Base-by-base conservation (phyloP, 768 basidiomycete genomes). In the Suillus clintonianus region DNA sequence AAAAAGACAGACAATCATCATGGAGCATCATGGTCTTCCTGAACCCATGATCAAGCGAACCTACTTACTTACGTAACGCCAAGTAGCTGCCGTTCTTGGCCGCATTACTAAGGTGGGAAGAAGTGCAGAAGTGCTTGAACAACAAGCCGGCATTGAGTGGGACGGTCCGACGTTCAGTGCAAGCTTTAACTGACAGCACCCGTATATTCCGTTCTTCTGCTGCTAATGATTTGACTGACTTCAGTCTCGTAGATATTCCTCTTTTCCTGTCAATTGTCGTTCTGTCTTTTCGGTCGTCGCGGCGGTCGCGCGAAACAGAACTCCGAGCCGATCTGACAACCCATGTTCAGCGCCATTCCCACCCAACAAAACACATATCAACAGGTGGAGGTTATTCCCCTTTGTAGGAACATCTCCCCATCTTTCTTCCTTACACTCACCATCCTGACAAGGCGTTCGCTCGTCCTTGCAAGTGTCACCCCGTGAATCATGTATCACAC, bases 311-410 rank as follows among this genome's bases (percentile, higher is more conserved):
- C 58, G 57, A 62, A 64, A 58, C 62, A 56, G 13, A 59, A 37
- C 36, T 62, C 57, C 45, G 53, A 61, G 39, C 63, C 54, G 54
- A 64, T 64, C 51, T 62, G 64, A 62, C 66, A 62, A 39, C 50
- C 24, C 57, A 55, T 65, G 36, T 27, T 45, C 60, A 62, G 19
- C 32, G 17, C 19, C 34, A 61, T 66, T 68, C 67, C 62, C 66
- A 67, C 65, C 63, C 30, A 60, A 55, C 69, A 64, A 72, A 71
- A 70, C 53, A 71, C 53, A 56, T 50, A 61, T 58, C 71, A 68
- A 68, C 68, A 65, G 36, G 55, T 27, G 13, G 32, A 30, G 22
- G 39, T 36, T 57, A 58, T 58, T 60, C 48, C 54, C 32, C 30
- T 63, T 59, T 65, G 51, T 51, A 51, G 27, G 50, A 51, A 32